These are phyloP conservation scores for Arxiozyma bovina DNA, from an alignment of 1,139 yeast genomes.

Conservation along the genomic window DNA sequence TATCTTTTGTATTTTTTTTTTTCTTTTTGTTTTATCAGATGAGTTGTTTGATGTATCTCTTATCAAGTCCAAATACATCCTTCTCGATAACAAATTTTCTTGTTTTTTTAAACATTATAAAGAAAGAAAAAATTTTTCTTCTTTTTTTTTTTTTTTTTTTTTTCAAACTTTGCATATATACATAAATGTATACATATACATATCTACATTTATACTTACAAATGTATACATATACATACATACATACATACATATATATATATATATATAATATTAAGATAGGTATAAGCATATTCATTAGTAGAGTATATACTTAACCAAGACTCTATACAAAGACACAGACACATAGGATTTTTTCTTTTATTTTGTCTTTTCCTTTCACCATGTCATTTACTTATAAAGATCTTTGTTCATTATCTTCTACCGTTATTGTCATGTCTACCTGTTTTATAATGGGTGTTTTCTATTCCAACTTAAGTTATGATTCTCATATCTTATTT, in stretches of 20 bases:
- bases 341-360: too few relatives aligned
- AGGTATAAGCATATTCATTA: too few relatives aligned
- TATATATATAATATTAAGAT: too few relatives aligned
- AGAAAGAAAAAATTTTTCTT: too few relatives aligned
- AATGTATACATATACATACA: too few relatives aligned
- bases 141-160: not conserved
- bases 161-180: not conserved
- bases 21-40: conserved; percentile 17
- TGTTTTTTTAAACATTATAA: not conserved
- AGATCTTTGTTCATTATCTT: conserved; percentile 26
- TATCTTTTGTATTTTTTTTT: conserved; percentile 7
- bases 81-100: not conserved
- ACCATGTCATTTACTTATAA: conserved; percentile 11
- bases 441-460: conserved; percentile 74
- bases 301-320: too few relatives aligned
- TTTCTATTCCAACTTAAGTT: conserved; percentile 69
- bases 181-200: too few relatives aligned
- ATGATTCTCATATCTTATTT: conserved; percentile 77
- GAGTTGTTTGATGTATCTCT: not conserved
- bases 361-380: not conserved
- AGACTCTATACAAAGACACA: too few relatives aligned
- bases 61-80: not conserved
- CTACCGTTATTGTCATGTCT: conserved; percentile 31
- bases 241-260: too few relatives aligned
- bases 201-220: too few relatives aligned